A percentile compares a stretch with the other conserved stretches of the same genome.
These are phyloP conservation scores for Penicillium palitans DNA, from an alignment of 2,329 filamentous ascomycete species.

Conservation along the genomic window DNA sequence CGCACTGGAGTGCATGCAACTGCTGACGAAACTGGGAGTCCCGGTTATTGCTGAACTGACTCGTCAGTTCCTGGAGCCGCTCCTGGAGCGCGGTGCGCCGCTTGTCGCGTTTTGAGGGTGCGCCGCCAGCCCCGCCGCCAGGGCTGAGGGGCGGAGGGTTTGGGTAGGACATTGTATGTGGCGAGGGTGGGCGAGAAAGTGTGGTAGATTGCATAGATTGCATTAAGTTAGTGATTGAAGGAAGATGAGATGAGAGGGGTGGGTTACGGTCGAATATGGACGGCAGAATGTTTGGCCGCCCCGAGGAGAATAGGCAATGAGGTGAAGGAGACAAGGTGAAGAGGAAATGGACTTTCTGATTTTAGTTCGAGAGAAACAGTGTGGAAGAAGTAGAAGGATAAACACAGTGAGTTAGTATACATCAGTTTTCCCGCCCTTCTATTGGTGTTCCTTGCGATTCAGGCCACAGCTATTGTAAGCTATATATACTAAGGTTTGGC, in stretches of 20 bases:
- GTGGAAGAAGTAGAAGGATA: background rate
- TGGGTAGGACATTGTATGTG: constrained; percentile 22
- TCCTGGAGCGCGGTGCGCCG: constrained; percentile 80
- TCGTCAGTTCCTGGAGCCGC: constrained; percentile 71
- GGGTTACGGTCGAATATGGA: constrained; percentile 7
- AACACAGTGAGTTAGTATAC: background rate
- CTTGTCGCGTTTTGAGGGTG: constrained; percentile 82
- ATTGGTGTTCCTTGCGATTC: background rate
- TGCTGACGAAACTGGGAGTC: constrained; percentile 86
- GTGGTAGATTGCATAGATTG: constrained; percentile 5
- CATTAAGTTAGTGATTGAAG: background rate
- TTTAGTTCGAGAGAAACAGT: too few species aligned
- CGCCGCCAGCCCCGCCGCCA: constrained; percentile 32
- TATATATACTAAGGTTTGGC: background rate
- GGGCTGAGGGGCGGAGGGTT: constrained; percentile 36
- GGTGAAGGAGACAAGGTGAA: background rate
- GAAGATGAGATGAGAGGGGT: constrained; percentile 12
- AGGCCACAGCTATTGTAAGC: background rate
- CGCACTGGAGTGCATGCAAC: constrained; percentile 85
- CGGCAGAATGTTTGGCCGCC: constrained; percentile 7
- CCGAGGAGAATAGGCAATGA: background rate
- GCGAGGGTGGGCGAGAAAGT: background rate
- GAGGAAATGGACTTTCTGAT: background rate
- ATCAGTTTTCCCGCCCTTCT: background rate
- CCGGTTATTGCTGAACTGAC: constrained; percentile 75